Percentiles rank a stretch among this genome's conserved stretches.
Evolutionary conservation across 2,329 filamentous ascomycete species (phyloP).

Genomic region (Sarocladium brachiariae): DNA sequence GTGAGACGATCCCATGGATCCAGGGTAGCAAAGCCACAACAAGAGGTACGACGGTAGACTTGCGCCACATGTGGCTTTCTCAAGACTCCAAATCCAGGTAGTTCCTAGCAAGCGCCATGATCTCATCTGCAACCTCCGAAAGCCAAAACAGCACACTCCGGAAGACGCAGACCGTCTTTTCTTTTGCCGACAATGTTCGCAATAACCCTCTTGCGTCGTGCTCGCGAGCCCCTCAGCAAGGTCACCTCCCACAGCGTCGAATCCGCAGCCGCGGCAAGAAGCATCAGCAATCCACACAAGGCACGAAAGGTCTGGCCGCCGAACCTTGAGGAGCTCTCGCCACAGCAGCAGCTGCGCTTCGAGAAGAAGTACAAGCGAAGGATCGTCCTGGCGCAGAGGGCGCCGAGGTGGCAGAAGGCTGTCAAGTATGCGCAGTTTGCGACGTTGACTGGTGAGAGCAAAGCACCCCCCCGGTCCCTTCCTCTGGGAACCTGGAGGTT

Average conservation of each 20-base stretch:
- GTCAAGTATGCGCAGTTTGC: conserved; percentile 58
- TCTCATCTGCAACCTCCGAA: conserved; percentile 5
- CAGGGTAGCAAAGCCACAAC: not conserved
- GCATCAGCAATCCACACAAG: conserved; percentile 51
- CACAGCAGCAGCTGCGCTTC: conserved; percentile 68
- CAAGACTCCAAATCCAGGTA: not conserved
- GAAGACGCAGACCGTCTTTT: too few relatives aligned
- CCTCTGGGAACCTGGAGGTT: not conserved
- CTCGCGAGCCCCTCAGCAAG: conserved; percentile 20
- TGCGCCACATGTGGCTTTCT: not conserved
- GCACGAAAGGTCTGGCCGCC: conserved; percentile 73
- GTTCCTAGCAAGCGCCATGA: not conserved
- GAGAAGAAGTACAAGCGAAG: conserved; percentile 74
- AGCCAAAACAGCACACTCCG: conserved; percentile 6
- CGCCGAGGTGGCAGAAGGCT: conserved; percentile 58
- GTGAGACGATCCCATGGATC: too few relatives aligned
- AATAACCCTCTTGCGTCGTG: conserved; percentile 26
- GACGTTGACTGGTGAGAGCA: conserved; percentile 46
- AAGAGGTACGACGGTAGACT: not conserved
- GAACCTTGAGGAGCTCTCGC: conserved; percentile 61
- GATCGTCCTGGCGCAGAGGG: conserved; percentile 51
- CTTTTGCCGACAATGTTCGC: conserved; percentile 28
- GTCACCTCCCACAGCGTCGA: conserved; percentile 15
- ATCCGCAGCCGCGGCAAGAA: conserved; percentile 17
- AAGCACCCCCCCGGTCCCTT: not conserved